phyloP scores from a whole-genome alignment of 257 asterid species.

The Plantago major region DNA sequence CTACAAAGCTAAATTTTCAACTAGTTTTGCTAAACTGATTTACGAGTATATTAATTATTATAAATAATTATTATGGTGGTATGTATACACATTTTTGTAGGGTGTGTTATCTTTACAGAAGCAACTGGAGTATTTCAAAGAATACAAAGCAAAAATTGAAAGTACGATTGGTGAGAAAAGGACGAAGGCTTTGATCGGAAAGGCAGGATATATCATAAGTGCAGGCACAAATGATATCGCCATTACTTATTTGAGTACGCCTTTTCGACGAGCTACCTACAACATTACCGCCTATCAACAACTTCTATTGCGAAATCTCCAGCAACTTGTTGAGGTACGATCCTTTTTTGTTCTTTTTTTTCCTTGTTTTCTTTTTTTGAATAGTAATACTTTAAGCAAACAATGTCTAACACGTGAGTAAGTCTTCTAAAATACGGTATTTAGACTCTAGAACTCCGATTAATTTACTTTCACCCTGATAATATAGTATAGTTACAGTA shows the following conservation, averaged over 20 bases:
- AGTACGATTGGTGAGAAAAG: conserved; percentile 36
- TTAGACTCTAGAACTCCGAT: too few species aligned
- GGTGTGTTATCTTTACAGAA: conserved; percentile 36
- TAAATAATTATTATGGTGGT: neutral
- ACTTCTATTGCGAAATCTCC: conserved; percentile 31
- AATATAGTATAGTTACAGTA: too few species aligned
- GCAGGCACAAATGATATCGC: conserved; percentile 64
- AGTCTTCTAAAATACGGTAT: too few species aligned
- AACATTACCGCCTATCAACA: conserved; percentile 34
- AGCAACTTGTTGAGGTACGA: conserved; percentile 43
- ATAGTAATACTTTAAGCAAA: too few species aligned
- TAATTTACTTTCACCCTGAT: too few species aligned
- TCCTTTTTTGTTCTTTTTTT: neutral
- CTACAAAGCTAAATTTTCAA: too few species aligned
- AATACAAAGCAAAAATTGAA: conserved; percentile 44
- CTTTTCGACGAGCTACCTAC: conserved; percentile 36
- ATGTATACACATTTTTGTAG: conserved; percentile 27
- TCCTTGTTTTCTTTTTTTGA: too few species aligned
- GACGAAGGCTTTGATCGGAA: conserved; percentile 31
- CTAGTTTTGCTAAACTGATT: too few species aligned
- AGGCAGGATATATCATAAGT: conserved; percentile 42
- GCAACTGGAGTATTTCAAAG: conserved; percentile 51
- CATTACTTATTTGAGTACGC: conserved; percentile 36
- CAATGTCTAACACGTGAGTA: too few species aligned
- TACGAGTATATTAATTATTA: too few species aligned